Evolutionary conservation across 2,329 filamentous ascomycete species (phyloP).

Genomic region (Hypoxylon sp.): DNA sequence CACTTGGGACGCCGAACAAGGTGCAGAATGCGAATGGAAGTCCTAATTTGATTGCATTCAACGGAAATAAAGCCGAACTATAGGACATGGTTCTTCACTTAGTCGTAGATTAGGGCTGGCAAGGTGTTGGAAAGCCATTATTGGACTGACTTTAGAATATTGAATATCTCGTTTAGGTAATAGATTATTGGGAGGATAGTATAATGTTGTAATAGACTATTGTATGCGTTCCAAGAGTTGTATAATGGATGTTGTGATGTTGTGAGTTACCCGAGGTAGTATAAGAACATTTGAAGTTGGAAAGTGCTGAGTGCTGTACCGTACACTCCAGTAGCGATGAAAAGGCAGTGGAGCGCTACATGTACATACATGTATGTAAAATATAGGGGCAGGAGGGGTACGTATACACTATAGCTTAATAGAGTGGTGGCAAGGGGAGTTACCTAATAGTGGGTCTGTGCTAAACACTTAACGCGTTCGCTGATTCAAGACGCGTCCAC

Average conservation of each 20-base stretch:
- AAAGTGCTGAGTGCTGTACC: background rate
- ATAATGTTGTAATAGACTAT: background rate
- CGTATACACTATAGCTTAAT: no score
- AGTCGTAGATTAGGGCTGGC: background rate
- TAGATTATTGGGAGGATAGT: background rate
- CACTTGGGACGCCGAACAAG: slow-evolving; percentile 45
- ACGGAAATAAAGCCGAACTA: slow-evolving; percentile 46
- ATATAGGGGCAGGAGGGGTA: slow-evolving; percentile 11
- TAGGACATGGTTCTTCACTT: slow-evolving; percentile 6
- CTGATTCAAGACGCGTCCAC: slow-evolving; percentile 33
- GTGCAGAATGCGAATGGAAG: slow-evolving; percentile 47
- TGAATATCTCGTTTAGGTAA: background rate
- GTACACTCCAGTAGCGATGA: background rate
- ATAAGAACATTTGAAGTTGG: no score
- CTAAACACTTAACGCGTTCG: slow-evolving; percentile 45
- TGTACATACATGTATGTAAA: no score
- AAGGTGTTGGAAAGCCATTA: background rate
- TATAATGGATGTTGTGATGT: no score
- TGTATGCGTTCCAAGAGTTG: no score
- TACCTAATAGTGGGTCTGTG: slow-evolving; percentile 34
- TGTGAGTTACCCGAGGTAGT: no score
- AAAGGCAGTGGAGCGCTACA: background rate
- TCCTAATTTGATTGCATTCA: slow-evolving; percentile 51
- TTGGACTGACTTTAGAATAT: background rate
- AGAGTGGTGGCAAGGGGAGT: slow-evolving; percentile 10